phyloP scores from a whole-genome alignment of 495 filamentous ascomycete genomes.

The Saxophila tyrrhenica region DNA sequence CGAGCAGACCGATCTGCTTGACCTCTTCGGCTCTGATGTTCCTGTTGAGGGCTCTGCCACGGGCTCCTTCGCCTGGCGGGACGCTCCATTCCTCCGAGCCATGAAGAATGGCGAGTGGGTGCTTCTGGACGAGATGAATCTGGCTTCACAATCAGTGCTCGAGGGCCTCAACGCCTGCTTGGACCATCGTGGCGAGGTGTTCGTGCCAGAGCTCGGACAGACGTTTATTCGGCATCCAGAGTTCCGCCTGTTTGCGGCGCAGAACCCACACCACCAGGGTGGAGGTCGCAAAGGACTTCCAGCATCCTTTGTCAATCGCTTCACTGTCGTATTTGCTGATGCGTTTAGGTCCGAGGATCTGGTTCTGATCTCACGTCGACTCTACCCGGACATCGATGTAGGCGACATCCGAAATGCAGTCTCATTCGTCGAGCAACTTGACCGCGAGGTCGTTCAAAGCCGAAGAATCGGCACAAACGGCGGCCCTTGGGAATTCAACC shows the following conservation, averaged over 20 bases:
- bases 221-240: constrained; percentile 80
- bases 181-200: constrained; percentile 93
- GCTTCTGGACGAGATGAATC: constrained; percentile 94
- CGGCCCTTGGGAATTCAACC: constrained; percentile 93
- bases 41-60: constrained; percentile 79
- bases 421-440: constrained; percentile 68
- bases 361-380: constrained; percentile 62
- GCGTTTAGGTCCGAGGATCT: constrained; percentile 72
- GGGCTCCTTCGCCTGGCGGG: constrained; percentile 86
- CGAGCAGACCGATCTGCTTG: constrained; percentile 94
- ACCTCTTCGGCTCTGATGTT: constrained; percentile 94
- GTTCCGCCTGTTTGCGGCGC: constrained; percentile 88
- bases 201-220: constrained; percentile 86
- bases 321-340: constrained; percentile 94
- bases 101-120: constrained; percentile 98
- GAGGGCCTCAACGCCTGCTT: constrained; percentile 96
- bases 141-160: constrained; percentile 92
- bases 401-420: constrained; percentile 52
- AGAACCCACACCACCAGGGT: constrained; percentile 96
- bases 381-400: constrained; percentile 52
- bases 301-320: constrained; percentile 92
- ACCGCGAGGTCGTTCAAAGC: constrained; percentile 53
- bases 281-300: constrained; percentile 92
- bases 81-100: constrained; percentile 87
- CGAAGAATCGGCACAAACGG: constrained; percentile 65